A percentile compares a stretch with the other conserved stretches of the same genome.
phyloP scores from a whole-genome alignment of 2,329 filamentous ascomycete genomes.

The Aspergillus sp. region DNA sequence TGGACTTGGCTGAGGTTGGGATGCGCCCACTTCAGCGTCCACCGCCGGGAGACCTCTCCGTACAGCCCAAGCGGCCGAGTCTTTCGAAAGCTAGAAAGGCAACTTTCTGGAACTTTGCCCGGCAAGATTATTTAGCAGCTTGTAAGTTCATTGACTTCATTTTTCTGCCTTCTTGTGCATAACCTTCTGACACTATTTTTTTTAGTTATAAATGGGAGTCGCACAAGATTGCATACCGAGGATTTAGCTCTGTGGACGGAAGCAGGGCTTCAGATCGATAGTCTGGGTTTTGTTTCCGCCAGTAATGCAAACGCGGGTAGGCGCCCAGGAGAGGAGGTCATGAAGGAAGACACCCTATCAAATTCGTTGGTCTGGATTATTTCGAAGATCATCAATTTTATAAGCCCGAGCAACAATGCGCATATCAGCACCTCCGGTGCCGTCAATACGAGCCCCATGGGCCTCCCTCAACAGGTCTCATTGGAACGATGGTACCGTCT shows the following conservation, averaged over 20 bases:
- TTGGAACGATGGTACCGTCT: slow-evolving; percentile 53
- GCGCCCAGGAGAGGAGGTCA: slow-evolving; percentile 42
- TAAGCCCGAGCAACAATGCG: slow-evolving; percentile 57
- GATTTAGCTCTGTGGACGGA: slow-evolving; percentile 65
- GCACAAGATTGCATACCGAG: slow-evolving; percentile 61
- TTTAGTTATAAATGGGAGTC: slow-evolving; percentile 56
- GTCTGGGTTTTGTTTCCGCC: slow-evolving; percentile 50
- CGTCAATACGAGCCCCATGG: slow-evolving; percentile 28
- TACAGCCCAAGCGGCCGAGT: slow-evolving; percentile 33
- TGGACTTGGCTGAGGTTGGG: slow-evolving; percentile 48
- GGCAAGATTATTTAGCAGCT: slow-evolving; percentile 65
- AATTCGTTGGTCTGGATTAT: slow-evolving; percentile 67
- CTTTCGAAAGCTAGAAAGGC: slow-evolving; percentile 58
- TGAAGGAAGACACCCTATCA: slow-evolving; percentile 63
- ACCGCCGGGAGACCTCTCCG: slow-evolving; percentile 41
- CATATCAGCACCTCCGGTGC: slow-evolving; percentile 27
- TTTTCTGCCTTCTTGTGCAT: background rate
- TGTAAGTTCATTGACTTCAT: slow-evolving; percentile 43
- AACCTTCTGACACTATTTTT: background rate
- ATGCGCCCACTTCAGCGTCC: slow-evolving; percentile 42
- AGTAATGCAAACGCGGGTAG: slow-evolving; percentile 37
- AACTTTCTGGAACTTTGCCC: slow-evolving; percentile 67
- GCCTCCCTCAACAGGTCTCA: slow-evolving; percentile 42
- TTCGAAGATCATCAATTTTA: slow-evolving; percentile 66
- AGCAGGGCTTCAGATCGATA: slow-evolving; percentile 60